Conservation (phyloP, 1,284 basidiomycete species). For the Ceratobasidium sp. region DNA sequence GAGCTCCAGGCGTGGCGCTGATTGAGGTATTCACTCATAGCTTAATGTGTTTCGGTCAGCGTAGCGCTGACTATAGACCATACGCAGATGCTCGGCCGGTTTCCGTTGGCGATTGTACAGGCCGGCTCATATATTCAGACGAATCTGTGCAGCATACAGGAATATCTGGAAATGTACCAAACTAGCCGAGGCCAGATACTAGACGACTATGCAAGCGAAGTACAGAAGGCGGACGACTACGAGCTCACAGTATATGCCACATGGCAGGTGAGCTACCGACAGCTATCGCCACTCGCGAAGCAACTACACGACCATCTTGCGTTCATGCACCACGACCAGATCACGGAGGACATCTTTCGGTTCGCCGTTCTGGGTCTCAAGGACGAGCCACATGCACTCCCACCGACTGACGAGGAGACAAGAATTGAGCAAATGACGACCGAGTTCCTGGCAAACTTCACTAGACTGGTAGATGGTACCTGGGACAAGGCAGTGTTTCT, state of each 20-base stretch:
- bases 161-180: conserved; percentile 4
- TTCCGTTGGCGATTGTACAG: conserved; percentile 32
- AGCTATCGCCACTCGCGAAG: background rate
- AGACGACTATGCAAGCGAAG: background rate
- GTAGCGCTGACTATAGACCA: too few species aligned
- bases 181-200: conserved; percentile 1
- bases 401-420: too few species aligned
- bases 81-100: conserved; percentile 11
- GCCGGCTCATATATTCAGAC: conserved; percentile 32
- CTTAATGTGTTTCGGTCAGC: too few species aligned
- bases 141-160: background rate
- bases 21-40: too few species aligned
- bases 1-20: too few species aligned
- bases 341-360: conserved; percentile 5
- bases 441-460: too few species aligned
- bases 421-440: too few species aligned
- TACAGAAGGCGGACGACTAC: conserved; percentile 17
- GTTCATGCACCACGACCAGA: conserved; percentile 23
- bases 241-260: conserved; percentile 25
- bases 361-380: background rate
- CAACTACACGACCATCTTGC: background rate
- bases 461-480: too few species aligned
- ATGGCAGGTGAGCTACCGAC: conserved; percentile 4
- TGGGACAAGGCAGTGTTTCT: too few species aligned
- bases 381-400: too few species aligned